Evolutionary conservation across 768 basidiomycete species (phyloP), one percentile per base, ranked within the genome.

Genomic region (Boletus insuetus): DNA sequence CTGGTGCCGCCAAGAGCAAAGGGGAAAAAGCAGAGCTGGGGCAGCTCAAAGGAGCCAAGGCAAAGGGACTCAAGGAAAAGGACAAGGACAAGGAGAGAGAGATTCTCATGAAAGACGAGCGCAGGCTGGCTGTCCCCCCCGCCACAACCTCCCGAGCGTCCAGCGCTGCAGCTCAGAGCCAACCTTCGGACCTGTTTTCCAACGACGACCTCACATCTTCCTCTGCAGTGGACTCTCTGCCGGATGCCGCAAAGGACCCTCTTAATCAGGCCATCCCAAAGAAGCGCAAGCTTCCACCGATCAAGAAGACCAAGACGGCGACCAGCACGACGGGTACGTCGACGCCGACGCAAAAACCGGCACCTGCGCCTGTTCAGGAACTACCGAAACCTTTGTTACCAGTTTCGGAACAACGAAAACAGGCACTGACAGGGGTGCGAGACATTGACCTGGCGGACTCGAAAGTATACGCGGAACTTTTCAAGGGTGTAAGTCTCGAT

Each of bases 261-360:
- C 48, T 65, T 14, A 53, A 58, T 31, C 69, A 66, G 24, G 9
- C 59, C 24, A 50, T 75, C 19, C 73, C 74, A n/a, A 85, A 82
- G 74, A 87, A 84, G 66, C 79, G 75, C 38, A 89, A 87, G 64
- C 74, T 85, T 20, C 84, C 86, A 0, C 72, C 80, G n/a, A 87
- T 87, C 57, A 86, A 81, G 74, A 86, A 87, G 72, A 82, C 75
- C 69, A 85, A 86, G 67, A 60, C 66, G n/a, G 47, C 67, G 10
- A 19, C 44, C 0, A 46, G 64, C 12, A 56, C 67, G 16, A 61
- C 65, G 3, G 54, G 61, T 5, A 59, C 67, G n/a, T 41, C 68
- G 0, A 62, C 66, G 2, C 57, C 73, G 6, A 32, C 69, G 19
- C 67, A 66, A 32, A 72, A 68, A 22, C 46, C 61, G n/a, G 47